phyloP scores from a whole-genome alignment of 176 grass and related monocot genomes.

The Microstegium vimineum region DNA sequence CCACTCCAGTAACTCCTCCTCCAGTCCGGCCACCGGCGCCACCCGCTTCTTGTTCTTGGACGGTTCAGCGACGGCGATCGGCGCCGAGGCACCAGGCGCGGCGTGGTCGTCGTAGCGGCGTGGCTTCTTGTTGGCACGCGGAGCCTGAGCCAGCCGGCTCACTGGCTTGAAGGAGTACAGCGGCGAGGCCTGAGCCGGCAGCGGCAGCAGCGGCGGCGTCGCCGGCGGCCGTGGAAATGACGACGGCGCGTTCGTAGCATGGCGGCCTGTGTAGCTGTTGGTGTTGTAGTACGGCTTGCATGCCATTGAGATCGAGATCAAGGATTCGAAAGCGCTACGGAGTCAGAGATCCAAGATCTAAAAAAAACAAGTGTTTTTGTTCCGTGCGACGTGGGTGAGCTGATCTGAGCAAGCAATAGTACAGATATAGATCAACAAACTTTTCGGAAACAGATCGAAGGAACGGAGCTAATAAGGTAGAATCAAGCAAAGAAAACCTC shows the following conservation, averaged over 20 bases:
- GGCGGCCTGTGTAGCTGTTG: not conserved
- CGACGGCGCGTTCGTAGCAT: not conserved
- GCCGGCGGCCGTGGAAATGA: slow-evolving; percentile 26
- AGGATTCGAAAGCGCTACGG: slow-evolving; percentile 27
- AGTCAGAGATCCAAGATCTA: not conserved
- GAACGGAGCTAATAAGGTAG: not conserved
- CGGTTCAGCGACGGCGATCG: slow-evolving; percentile 16
- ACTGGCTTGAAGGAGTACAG: slow-evolving; percentile 10
- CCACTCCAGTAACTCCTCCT: not conserved
- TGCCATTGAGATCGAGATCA: slow-evolving; percentile 23
- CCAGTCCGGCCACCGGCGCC: not conserved
- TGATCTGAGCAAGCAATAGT: not conserved
- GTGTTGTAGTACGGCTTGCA: not conserved
- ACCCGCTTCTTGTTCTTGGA: slow-evolving; percentile 13
- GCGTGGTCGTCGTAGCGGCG: slow-evolving; percentile 8
- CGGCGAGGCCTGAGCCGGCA: slow-evolving; percentile 23
- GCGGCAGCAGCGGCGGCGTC: slow-evolving; percentile 46
- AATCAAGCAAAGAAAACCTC: not conserved
- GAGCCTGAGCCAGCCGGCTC: not conserved
- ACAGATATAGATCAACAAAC: too few relatives aligned
- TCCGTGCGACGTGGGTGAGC: not conserved
- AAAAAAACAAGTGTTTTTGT: not conserved
- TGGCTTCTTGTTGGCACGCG: slow-evolving; percentile 33
- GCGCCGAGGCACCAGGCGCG: slow-evolving; percentile 13
- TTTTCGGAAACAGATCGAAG: too few relatives aligned